Percentiles rank a stretch among this genome's conserved stretches.
Conservation (phyloP, 2,329 filamentous ascomycete species). For the Curvularia sp. region DNA sequence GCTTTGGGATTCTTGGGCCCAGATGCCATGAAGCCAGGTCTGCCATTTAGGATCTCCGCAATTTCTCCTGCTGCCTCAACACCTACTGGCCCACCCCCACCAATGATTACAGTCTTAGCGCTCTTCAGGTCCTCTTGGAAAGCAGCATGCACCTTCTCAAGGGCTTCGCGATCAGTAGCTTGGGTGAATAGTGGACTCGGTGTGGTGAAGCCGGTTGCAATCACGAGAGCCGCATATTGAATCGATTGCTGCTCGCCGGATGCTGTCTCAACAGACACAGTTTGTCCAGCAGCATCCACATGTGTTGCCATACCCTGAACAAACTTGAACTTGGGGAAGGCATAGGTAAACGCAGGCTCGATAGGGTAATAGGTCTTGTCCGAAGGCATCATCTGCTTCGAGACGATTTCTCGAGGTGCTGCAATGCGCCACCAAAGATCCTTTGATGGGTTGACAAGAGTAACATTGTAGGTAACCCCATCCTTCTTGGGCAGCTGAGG, state of each 20-base stretch:
- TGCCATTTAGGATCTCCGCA: conserved; percentile 53
- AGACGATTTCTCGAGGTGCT: conserved; percentile 62
- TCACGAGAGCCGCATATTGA: conserved; percentile 62
- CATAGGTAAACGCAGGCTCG: conserved; percentile 61
- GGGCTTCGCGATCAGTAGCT: conserved; percentile 38
- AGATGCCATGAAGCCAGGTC: conserved; percentile 47
- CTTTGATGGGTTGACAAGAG: conserved; percentile 63
- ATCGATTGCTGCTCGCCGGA: conserved; percentile 48
- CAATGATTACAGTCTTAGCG: conserved; percentile 57
- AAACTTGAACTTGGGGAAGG: conserved; percentile 58
- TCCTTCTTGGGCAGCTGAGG: conserved; percentile 47
- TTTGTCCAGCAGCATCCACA: conserved; percentile 56
- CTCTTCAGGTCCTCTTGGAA: conserved; percentile 48
- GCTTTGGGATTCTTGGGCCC: conserved; percentile 51
- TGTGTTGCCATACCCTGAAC: conserved; percentile 60
- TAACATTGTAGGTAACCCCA: conserved; percentile 58
- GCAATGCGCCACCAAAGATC: conserved; percentile 64
- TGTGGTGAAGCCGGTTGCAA: conserved; percentile 63
- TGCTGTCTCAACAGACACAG: conserved; percentile 51
- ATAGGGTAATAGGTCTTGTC: conserved; percentile 62
- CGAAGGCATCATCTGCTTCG: conserved; percentile 57
- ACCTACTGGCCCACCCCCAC: conserved; percentile 59
- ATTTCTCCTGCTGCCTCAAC: conserved; percentile 61
- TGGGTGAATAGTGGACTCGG: conserved; percentile 57
- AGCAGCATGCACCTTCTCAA: conserved; percentile 45